phyloP scores from a whole-genome alignment of 495 filamentous ascomycete genomes.

The Tetracladium setigerum region DNA sequence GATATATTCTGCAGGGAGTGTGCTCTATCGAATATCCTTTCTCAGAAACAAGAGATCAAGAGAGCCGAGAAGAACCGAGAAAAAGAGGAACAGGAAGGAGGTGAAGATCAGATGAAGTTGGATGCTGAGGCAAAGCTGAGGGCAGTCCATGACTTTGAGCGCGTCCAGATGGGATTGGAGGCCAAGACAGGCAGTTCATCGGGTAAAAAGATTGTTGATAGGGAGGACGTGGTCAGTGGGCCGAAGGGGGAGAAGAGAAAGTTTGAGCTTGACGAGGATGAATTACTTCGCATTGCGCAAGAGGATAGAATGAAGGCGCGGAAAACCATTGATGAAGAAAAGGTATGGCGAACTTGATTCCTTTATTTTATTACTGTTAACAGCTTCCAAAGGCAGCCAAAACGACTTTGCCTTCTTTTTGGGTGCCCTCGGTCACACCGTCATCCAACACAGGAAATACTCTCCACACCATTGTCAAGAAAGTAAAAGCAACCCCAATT shows the following conservation, averaged over 20 bases:
- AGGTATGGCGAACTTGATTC: conserved; percentile 35
- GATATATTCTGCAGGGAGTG: conserved; percentile 98
- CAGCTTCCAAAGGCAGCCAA: conserved; percentile 42
- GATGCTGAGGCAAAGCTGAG: conserved; percentile 53
- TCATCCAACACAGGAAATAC: conserved; percentile 39
- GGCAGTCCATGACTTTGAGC: conserved; percentile 55
- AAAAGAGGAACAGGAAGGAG: conserved; percentile 42
- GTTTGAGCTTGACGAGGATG: conserved; percentile 77
- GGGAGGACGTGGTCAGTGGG: conserved; percentile 36
- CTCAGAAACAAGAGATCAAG: conserved; percentile 91
- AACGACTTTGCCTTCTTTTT: conserved; percentile 82
- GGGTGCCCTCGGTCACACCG: conserved; percentile 83
- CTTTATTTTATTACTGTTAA: conserved; percentile 13
- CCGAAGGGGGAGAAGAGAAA: conserved; percentile 59
- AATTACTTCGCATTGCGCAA: conserved; percentile 60
- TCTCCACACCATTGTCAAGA: conserved; percentile 52
- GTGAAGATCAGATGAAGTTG: conserved; percentile 41
- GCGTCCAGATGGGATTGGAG: conserved; percentile 62
- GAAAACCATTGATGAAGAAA: conserved; percentile 64
- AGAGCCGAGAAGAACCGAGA: conserved; percentile 63
- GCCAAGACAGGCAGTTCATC: conserved; percentile 32
- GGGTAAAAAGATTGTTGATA: conserved; percentile 33
- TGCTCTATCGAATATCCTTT: conserved; percentile 80
- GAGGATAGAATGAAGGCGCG: conserved; percentile 65
- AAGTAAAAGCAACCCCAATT: conserved; percentile 61